phyloP scores from a whole-genome alignment of 768 basidiomycete species.

The Mycena epipterygia region DNA sequence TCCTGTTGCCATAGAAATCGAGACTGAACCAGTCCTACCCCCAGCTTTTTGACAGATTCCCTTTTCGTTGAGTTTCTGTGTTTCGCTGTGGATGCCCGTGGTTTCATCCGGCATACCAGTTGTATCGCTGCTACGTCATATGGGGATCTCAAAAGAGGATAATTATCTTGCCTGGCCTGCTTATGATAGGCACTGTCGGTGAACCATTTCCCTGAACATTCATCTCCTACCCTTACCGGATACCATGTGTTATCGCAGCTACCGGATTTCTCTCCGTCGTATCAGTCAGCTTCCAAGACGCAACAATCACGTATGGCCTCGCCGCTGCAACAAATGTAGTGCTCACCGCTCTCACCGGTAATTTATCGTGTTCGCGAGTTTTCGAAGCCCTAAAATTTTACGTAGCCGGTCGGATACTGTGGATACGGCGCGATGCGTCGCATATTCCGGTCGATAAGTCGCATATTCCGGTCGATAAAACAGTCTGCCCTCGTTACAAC shows the following conservation, averaged over 20 bases:
- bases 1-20: constrained; percentile 2
- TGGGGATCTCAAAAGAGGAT: constrained; percentile 11
- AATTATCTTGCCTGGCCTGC: constrained; percentile 15
- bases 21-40: constrained; percentile 5
- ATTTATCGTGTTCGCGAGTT: constrained; percentile 17
- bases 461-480: constrained; percentile 12
- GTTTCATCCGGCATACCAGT: constrained; percentile 5
- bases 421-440: constrained; percentile 10
- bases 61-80: constrained; percentile 17
- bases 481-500: constrained; percentile 15
- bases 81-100: constrained; percentile 9
- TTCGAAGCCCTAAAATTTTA: constrained; percentile 9
- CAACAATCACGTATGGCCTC: constrained; percentile 12
- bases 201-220: constrained; percentile 11
- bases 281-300: constrained; percentile 9
- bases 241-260: constrained; percentile 16
- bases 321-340: constrained; percentile 19
- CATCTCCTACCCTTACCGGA: constrained; percentile 11
- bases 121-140: constrained; percentile 21
- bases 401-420: constrained; percentile 15
- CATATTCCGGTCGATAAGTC: constrained; percentile 14
- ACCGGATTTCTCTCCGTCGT: constrained; percentile 12
- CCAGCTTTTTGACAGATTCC: constrained; percentile 13
- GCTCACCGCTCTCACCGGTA: constrained; percentile 20
- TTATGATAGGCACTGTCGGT: constrained; percentile 13